Evolutionary conservation across 164 flowering plant genomes (phyloP), one percentile per base, ranked within the genome.

Genomic region (Magnolia changhungtana): DNA sequence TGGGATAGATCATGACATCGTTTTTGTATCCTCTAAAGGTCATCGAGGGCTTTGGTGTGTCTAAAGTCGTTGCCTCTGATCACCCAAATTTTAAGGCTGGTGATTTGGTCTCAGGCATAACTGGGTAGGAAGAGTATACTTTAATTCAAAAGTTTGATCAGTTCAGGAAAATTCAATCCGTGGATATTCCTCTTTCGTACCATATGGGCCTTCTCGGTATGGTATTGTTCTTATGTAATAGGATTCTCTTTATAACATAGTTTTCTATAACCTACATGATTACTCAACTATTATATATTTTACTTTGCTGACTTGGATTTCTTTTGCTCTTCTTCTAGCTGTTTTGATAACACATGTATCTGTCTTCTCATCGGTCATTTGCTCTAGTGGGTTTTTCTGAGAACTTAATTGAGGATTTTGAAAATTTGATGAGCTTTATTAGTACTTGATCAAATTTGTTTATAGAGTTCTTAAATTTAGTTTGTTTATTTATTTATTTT

Each of bases 101-200:
- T 0, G 97, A 94, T 63, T 65, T 89, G 4, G 82, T 92, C 10
- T 74, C 84, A 23, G 0, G 95, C 61, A 8, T 89, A 0, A 90
- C 90, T 72, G 91, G 95, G 0, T 94, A 97, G 98, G 97, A 94
- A 79, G 97, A 94, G 59, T 94, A 91, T 81, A 88, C 82, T 78
- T 81, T 89, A 77, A 79, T 91, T 29, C 45, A 72, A 27, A 80
- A 74, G 50, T 61, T 83, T 45, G 80, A 76, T 11, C 90, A 86
- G 69, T 71, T 88, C 77, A 86, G 88, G 67, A 92, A 89, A 79
- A 87, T 91, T 72, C 68, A 84, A 74, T 82, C 72, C 7, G 80
- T 78, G 66, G 87, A 84, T 73, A 74, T 94, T 20, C 98, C 97
- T 51, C 87, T 89, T 4, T 92, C 97, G 0, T 92, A 88, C 72